A percentile compares a stretch with the other conserved stretches of the same genome.
Evolutionary conservation across 208 protist species (phyloP).

Genomic region (Trypanosoma congolense): DNA sequence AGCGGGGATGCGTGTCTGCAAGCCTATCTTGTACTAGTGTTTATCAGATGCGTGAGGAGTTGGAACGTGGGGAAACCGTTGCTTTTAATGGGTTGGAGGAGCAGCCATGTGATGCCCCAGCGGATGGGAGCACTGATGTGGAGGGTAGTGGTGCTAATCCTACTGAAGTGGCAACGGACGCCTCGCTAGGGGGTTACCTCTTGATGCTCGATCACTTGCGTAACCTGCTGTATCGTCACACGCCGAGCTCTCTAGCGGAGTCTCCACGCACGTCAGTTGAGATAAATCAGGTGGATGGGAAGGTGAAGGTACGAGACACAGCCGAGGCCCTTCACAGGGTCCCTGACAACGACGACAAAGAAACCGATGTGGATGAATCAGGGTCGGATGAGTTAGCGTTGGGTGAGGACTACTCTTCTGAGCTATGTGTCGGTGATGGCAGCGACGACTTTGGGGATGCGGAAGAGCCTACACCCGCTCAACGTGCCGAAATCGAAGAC

Average conservation of each 20-base stretch:
- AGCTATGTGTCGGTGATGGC: neutral
- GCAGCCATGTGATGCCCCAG: neutral
- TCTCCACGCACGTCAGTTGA: no score
- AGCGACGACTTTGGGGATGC: neutral
- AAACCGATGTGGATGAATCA: no score
- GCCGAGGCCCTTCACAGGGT: no score
- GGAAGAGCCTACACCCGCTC: neutral
- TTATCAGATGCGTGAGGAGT: neutral
- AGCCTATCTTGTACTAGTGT: neutral
- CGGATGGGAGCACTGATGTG: neutral
- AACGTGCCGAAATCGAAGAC: neutral
- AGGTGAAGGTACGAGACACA: no score
- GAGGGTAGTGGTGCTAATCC: neutral
- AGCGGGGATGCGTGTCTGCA: no score
- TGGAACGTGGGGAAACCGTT: neutral
- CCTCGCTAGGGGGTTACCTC: constrained; percentile 58
- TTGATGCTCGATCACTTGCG: constrained; percentile 85
- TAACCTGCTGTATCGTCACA: constrained; percentile 56
- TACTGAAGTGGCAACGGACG: constrained; percentile 3
- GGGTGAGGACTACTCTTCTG: neutral
- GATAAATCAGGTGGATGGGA: no score
- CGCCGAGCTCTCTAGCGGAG: no score
- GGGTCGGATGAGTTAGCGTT: neutral
- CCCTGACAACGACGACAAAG: no score
- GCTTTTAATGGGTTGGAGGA: constrained; percentile 7